Conservation (phyloP, 176 grass and related monocot species). For the Musa schizocarpa region DNA sequence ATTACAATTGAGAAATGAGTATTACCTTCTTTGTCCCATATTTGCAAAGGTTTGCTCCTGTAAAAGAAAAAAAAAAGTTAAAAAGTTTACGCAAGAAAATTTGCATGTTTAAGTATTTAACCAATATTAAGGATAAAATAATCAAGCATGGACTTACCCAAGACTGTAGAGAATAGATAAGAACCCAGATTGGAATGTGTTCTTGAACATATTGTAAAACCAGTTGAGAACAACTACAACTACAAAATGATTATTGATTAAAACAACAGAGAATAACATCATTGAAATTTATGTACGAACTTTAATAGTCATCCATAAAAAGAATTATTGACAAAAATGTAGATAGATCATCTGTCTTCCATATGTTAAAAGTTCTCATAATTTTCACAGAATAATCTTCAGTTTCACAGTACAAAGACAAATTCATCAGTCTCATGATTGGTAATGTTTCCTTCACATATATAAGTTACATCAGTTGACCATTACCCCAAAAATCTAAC, state of each 20-base stretch:
- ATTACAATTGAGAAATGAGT: slow-evolving; percentile 13
- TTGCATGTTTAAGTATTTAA: background rate
- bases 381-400: too few relatives aligned
- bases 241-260: background rate
- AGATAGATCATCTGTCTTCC: too few relatives aligned
- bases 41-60: slow-evolving; percentile 98
- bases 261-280: background rate
- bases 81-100: background rate
- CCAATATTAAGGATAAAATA: slow-evolving; percentile 2
- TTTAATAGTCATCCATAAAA: background rate
- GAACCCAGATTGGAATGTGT: slow-evolving; percentile 94
- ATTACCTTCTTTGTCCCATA: slow-evolving; percentile 97
- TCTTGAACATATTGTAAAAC: slow-evolving; percentile 66
- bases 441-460: too few relatives aligned
- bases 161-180: slow-evolving; percentile 95
- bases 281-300: background rate
- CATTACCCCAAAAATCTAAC: too few relatives aligned
- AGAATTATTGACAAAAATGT: background rate
- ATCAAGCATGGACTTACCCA: slow-evolving; percentile 36
- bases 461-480: too few relatives aligned
- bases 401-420: too few relatives aligned
- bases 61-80: slow-evolving; percentile 2
- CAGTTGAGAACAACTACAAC: background rate
- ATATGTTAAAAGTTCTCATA: too few relatives aligned
- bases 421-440: too few relatives aligned